Evolutionary conservation across 2,329 filamentous ascomycete species (phyloP).

Genomic region (Amesomyces nigricolor): DNA sequence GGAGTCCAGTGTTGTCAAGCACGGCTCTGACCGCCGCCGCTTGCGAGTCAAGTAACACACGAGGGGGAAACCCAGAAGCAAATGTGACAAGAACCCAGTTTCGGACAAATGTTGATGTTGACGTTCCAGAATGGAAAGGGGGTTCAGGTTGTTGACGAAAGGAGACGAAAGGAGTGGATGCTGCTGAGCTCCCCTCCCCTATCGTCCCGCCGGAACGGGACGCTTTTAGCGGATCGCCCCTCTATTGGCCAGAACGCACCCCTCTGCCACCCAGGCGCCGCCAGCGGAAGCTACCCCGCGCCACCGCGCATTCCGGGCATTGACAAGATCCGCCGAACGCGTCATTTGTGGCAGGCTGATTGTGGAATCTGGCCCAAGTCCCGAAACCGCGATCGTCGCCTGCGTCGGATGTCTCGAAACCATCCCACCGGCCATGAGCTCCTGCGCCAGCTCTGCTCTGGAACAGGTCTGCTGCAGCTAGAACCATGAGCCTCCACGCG

Average conservation of each 20-base stretch:
- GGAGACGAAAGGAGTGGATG: neutral
- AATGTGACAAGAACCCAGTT: too few relatives aligned
- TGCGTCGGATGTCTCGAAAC: conserved; percentile 3
- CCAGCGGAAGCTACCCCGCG: conserved; percentile 19
- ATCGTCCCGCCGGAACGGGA: conserved; percentile 18
- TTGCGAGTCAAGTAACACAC: too few relatives aligned
- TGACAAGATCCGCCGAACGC: conserved; percentile 18
- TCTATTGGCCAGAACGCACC: conserved; percentile 11
- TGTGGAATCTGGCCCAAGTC: conserved; percentile 4
- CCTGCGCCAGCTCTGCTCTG: neutral
- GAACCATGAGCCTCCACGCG: conserved; percentile 53
- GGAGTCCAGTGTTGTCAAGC: neutral
- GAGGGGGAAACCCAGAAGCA: too few relatives aligned
- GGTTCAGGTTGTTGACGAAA: too few relatives aligned
- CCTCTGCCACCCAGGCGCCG: neutral
- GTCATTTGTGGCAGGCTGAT: conserved; percentile 24
- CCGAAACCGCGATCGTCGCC: conserved; percentile 2
- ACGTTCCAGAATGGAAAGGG: too few relatives aligned
- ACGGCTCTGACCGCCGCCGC: too few relatives aligned
- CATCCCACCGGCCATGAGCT: conserved; percentile 10
- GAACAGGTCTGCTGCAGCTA: conserved; percentile 34
- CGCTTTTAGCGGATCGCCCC: neutral
- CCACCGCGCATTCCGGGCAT: conserved; percentile 12
- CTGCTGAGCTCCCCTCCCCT: neutral
- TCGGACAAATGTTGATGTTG: too few relatives aligned